Conservation (phyloP, 1,284 basidiomycete species). For the Erythrobasidium hasegawianum region DNA sequence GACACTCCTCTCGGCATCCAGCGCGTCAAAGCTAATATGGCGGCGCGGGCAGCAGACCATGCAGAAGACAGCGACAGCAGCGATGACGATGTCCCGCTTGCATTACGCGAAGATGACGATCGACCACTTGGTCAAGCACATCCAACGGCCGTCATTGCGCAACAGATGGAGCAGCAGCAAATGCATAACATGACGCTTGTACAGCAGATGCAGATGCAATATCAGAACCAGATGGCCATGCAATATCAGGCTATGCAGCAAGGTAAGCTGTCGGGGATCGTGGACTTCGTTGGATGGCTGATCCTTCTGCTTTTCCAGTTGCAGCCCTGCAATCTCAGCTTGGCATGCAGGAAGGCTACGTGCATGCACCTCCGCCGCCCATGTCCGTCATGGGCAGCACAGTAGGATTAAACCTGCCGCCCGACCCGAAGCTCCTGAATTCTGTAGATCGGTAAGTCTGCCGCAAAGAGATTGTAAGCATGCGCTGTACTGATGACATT, state of each 20-base stretch:
- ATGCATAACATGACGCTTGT: conserved; percentile 14
- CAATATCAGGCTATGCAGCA: conserved; percentile 21
- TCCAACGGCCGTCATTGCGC: conserved; percentile 17
- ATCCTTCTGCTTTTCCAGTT: background rate
- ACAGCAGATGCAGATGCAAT: conserved; percentile 20
- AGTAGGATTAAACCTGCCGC: conserved; percentile 5
- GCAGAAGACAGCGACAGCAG: conserved; percentile 17
- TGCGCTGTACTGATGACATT: no score
- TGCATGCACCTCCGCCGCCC: conserved; percentile 1
- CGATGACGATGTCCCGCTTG: conserved; percentile 28
- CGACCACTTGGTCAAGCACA: conserved; percentile 26
- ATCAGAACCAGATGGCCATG: conserved; percentile 7
- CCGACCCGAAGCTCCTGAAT: conserved; percentile 22
- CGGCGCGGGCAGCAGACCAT: conserved; percentile 3
- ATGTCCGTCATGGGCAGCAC: conserved; percentile 11
- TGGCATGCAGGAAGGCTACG: background rate
- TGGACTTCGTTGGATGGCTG: no score
- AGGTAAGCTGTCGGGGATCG: no score
- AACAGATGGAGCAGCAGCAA: conserved; percentile 26
- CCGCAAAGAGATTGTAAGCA: no score
- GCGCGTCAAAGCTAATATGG: conserved; percentile 6
- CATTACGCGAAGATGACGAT: conserved; percentile 19
- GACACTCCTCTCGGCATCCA: conserved; percentile 17
- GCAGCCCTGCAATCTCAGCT: conserved; percentile 20
- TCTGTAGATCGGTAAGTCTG: conserved; percentile 24